These are phyloP conservation scores for Cupressus sempervirens DNA, from an alignment of 75 land plant species.

Conservation along the genomic window DNA sequence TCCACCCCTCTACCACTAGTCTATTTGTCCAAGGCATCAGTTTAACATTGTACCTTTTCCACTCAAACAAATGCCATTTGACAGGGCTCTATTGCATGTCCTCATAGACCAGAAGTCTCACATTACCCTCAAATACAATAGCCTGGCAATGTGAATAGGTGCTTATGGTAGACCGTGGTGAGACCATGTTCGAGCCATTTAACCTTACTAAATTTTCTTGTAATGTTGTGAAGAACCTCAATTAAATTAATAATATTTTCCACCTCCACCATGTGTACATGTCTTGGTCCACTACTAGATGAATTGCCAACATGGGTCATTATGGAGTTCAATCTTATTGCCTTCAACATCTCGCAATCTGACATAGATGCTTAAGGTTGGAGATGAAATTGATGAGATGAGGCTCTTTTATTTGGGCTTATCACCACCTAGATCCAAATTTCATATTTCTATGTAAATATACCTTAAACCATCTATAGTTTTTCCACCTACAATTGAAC, in stretches of 20 bases:
- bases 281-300: conserved; percentile 51
- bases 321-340: conserved; percentile 19
- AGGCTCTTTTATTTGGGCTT: no score
- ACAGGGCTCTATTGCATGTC: no score
- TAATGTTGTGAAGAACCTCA: conserved; percentile 61
- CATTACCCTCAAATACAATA: no score
- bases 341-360: conserved; percentile 42
- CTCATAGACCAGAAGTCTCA: conserved; percentile 45
- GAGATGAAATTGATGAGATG: conserved; percentile 23
- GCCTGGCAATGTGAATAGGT: conserved; percentile 64
- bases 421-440: no score
- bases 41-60: conserved; percentile 40
- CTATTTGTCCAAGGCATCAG: conserved; percentile 48
- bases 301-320: conserved; percentile 57
- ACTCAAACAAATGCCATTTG: conserved; percentile 50
- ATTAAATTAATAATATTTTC: conserved; percentile 88
- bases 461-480: conserved; percentile 12
- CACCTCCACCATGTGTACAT: conserved; percentile 61
- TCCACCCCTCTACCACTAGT: conserved; percentile 60
- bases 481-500: conserved; percentile 20
- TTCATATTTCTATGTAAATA: conserved; percentile 22
- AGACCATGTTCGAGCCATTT: conserved; percentile 51
- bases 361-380: conserved; percentile 15
- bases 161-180: conserved; percentile 65
- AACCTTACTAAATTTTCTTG: conserved; percentile 63